Base-by-base conservation (phyloP, 176 grass and related monocot genomes). In the Canna indica region DNA sequence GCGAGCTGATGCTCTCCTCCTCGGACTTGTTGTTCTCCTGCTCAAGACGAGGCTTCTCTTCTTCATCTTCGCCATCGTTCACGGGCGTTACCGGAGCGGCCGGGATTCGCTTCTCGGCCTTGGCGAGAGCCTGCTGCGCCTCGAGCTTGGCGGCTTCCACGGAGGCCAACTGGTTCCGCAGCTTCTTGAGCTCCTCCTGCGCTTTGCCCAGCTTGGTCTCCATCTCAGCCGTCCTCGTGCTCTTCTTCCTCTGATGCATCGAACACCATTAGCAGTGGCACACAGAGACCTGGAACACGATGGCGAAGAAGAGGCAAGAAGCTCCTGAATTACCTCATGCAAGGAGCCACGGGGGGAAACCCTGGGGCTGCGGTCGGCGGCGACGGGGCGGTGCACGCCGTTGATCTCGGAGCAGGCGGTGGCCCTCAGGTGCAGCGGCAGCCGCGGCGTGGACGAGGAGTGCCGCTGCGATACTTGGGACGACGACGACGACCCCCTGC, bases 191-290 rank as follows among this genome's bases (percentile, higher is more conserved):
- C 76, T 91, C 85, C 34, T 69, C 85, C 30, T 91, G 73, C 17
- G 83, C 88, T 76, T 64, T 86, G 36, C 69, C 78, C 15, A 96
- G 88, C 81, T 96, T 88, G 17, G 67, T 75, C 76, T 96, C 83
- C 53, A 96, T 75, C 64, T 85, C 88, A 25, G n/a, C 73, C 36
- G 86, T 85, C 25, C 81, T 69, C 27, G 88, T 76, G 39, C 67
- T 34, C 0, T 76, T 81, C 64, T 86, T 96, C 82, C 88, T 91
- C 92, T 96, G 70, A 34, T 71, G 22, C 75, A 35, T 13, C 29
- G 7, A 70, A 56, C 20, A 63, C 17, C 53, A 36, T 42, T 52
- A 22, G 29, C 7, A 46, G 38, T 35, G n/a, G 48, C 38, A 26
- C 60, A 34, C 29, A 34, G 14, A 13, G 18, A 4, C 18, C 54